Evolutionary conservation across 495 filamentous ascomycete species (phyloP), one percentile per base, ranked within the genome.

Genomic region (Aspergillus nidulans): DNA sequence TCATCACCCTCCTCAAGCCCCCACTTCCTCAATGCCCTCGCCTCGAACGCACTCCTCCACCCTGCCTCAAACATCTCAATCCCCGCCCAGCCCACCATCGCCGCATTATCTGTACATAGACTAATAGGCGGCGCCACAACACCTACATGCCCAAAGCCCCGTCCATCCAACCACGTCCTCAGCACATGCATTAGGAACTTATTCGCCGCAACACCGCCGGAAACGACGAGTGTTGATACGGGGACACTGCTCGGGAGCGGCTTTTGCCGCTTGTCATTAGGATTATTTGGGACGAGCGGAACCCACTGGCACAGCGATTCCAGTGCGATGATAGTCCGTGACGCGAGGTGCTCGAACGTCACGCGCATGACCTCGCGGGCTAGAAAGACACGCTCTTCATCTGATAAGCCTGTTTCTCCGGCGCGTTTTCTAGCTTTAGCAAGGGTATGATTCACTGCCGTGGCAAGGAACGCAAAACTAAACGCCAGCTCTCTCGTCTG

Each of bases 11-110:
- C 68, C 65, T 95, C 92, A 49, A 97, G 76, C 7, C 82, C 74
- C 94, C 94, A 98, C 67, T 86, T 89, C 50, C 83, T 77, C 18
- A 88, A 50, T 6, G 88, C 77, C 30, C 77, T 64, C 45, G 83
- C 77, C 20, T 69, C 74, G 24, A 92, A 60, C 19, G 78, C 76
- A 16, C 82, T 86, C 45, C 72, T 68, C 78, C 81, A 92, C 0
- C 92, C 91, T 3, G 77, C 82, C 66, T 91, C 84, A 54, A 77
- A 97, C 90, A 97, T 95, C 75, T 96, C 92, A 50, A 91, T 78
- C 0, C 88, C 94, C 5, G 92, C 80, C 94, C 94, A 98, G 1
- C 88, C 92, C 60, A 97, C 91, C 94, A 97, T 98, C n/a, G 90
- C 90, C 15, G 92, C 94, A 73, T 97, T 97, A 64, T 98, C 94